phyloP scores from a whole-genome alignment of 108 stramenopile species.

The Poteriospumella lacustris region DNA sequence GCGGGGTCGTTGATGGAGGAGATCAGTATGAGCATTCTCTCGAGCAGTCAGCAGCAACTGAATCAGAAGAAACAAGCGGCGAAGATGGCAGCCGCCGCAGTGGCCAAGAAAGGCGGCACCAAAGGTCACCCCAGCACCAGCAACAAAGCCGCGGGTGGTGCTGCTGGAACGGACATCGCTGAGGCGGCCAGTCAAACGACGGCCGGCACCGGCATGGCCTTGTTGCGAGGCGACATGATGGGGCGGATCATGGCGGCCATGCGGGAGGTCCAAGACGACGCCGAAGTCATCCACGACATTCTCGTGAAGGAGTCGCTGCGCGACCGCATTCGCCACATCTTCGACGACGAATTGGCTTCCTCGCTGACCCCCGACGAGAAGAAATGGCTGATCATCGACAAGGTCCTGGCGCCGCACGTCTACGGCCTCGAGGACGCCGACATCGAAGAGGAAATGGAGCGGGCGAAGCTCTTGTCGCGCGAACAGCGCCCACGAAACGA shows the following conservation, averaged over 20 bases:
- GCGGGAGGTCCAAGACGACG: too few species aligned
- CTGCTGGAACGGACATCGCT: background rate
- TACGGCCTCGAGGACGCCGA: background rate
- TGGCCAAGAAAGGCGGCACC: too few species aligned
- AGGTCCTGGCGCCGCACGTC: slow-evolving; percentile 5
- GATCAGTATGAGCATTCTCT: too few species aligned
- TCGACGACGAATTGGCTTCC: background rate
- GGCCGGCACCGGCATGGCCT: background rate
- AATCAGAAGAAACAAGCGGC: too few species aligned
- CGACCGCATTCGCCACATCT: background rate
- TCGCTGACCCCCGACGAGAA: background rate
- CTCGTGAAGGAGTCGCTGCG: background rate
- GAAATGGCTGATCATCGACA: slow-evolving; percentile 17
- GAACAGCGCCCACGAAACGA: too few species aligned
- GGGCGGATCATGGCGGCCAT: too few species aligned
- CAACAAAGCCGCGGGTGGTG: background rate
- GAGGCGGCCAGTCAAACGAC: background rate
- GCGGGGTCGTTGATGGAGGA: background rate
- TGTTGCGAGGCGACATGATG: background rate
- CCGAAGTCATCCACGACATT: slow-evolving; percentile 14
- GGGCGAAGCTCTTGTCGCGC: too few species aligned
- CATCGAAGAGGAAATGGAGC: too few species aligned
- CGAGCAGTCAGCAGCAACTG: too few species aligned
- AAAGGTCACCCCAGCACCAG: background rate
- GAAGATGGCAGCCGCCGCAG: too few species aligned